A percentile compares a stretch with the other conserved stretches of the same genome.
These are phyloP conservation scores for Trichoderma guizhouense DNA, from an alignment of 2,329 filamentous ascomycete species.

Conservation along the genomic window DNA sequence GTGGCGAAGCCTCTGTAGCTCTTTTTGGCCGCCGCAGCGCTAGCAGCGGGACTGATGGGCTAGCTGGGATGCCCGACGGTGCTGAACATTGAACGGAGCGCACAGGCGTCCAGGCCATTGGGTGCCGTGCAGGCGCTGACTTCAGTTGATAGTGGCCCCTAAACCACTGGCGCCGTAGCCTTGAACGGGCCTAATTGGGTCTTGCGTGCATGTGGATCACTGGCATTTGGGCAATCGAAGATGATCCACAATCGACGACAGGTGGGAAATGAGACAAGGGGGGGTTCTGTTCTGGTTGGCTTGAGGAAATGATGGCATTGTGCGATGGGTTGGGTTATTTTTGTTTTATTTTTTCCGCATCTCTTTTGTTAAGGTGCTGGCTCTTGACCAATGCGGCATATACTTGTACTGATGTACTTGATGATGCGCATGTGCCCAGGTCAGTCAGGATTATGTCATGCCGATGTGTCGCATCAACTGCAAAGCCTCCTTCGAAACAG, in stretches of 20 bases:
- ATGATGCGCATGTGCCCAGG: background rate
- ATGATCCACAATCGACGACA: constrained; percentile 12
- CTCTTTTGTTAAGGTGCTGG: background rate
- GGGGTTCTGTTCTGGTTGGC: background rate
- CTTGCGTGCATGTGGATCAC: constrained; percentile 13
- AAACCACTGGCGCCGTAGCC: background rate
- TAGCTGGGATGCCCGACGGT: background rate
- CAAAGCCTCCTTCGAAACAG: background rate
- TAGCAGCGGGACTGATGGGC: background rate
- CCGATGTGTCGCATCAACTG: background rate
- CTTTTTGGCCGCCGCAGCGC: background rate
- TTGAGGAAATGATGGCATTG: background rate
- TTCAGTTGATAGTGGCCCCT: constrained; percentile 12
- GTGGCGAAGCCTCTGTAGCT: constrained; percentile 7
- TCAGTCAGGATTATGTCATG: background rate
- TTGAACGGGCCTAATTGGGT: constrained; percentile 12
- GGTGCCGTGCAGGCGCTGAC: constrained; percentile 15
- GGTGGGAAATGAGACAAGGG: constrained; percentile 16
- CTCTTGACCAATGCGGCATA: background rate
- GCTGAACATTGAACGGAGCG: background rate
- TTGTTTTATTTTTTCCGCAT: background rate
- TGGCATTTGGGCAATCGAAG: constrained; percentile 13
- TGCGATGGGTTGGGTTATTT: background rate
- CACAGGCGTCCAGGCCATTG: constrained; percentile 5
- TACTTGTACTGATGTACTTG: background rate